A percentile compares a stretch with the other conserved stretches of the same genome.
These are phyloP conservation scores for Geosmithia morbida DNA, from an alignment of 2,329 filamentous ascomycete species.

Conservation along the genomic window DNA sequence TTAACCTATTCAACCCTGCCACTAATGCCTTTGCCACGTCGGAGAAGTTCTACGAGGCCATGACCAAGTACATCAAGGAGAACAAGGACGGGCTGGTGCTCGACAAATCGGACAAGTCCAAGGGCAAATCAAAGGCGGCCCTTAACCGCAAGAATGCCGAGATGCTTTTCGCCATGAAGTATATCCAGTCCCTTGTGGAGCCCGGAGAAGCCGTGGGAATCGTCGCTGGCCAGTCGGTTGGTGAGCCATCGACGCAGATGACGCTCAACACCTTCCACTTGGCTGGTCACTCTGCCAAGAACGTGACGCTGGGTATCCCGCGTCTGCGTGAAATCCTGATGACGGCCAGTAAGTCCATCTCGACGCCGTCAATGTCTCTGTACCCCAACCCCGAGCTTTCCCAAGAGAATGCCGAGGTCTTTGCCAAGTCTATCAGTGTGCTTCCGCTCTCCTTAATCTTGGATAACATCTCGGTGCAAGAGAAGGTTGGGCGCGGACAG, in stretches of 20 bases:
- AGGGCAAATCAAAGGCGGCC: conserved; percentile 17
- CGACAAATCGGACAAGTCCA: conserved; percentile 24
- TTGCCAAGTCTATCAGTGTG: conserved; percentile 84
- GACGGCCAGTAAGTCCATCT: conserved; percentile 82
- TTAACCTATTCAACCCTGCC: conserved; percentile 59
- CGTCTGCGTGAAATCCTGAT: conserved; percentile 95
- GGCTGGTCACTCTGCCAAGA: conserved; percentile 94
- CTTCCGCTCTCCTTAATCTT: conserved; percentile 74
- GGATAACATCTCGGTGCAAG: conserved; percentile 66
- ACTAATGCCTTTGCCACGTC: conserved; percentile 76
- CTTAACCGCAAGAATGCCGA: conserved; percentile 62
- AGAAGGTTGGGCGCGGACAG: conserved; percentile 60
- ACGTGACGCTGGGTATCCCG: conserved; percentile 96
- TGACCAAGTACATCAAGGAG: conserved; percentile 63
- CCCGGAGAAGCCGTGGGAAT: conserved; percentile 95
- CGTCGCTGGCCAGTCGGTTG: conserved; percentile 89
- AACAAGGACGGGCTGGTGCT: conserved; percentile 51
- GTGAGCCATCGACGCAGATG: conserved; percentile 98
- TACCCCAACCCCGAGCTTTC: conserved; percentile 60
- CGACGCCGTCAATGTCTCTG: conserved; percentile 83
- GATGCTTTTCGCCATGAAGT: conserved; percentile 79
- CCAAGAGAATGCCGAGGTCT: conserved; percentile 54
- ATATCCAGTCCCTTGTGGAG: conserved; percentile 81
- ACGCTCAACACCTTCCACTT: conserved; percentile 99
- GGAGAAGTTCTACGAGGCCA: conserved; percentile 63